These are phyloP conservation scores for Agarophyton chilense DNA, from an alignment of 23 red algal species.

Conservation along the genomic window DNA sequence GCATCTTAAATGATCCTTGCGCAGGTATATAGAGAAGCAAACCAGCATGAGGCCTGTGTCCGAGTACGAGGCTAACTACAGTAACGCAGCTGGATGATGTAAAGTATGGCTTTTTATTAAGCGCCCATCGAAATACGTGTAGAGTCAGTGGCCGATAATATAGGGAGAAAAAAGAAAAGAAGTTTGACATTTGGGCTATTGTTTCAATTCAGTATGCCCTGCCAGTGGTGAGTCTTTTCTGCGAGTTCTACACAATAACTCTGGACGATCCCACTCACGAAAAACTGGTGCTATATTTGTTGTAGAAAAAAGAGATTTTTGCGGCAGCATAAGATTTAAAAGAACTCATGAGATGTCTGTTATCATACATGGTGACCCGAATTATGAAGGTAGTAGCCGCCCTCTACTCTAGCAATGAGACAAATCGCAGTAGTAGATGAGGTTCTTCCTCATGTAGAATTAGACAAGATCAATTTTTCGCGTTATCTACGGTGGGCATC, in stretches of 20 bases:
- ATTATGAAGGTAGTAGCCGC: not conserved
- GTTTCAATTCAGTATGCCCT: not conserved
- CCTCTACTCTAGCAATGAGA: not conserved
- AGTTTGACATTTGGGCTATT: not conserved
- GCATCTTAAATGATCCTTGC: not conserved
- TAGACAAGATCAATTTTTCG: not conserved
- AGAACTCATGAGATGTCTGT: not conserved
- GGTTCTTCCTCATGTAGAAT: not conserved
- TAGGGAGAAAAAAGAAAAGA: not conserved
- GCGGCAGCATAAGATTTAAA: not conserved
- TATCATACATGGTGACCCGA: not conserved
- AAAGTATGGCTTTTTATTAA: not conserved
- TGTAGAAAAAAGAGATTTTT: not conserved
- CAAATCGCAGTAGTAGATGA: not conserved
- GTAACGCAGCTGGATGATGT: not conserved
- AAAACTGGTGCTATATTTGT: not conserved
- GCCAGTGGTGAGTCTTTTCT: not conserved
- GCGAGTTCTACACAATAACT: not conserved
- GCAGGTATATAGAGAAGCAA: not conserved
- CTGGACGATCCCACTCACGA: not conserved
- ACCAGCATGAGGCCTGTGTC: not conserved
- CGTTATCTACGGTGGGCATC: not conserved
- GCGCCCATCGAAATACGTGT: not conserved
- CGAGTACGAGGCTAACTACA: conserved; percentile 1
- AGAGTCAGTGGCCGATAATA: not conserved